Base-by-base conservation (phyloP, 1,284 basidiomycete species). In the Farysia itapuensis region DNA sequence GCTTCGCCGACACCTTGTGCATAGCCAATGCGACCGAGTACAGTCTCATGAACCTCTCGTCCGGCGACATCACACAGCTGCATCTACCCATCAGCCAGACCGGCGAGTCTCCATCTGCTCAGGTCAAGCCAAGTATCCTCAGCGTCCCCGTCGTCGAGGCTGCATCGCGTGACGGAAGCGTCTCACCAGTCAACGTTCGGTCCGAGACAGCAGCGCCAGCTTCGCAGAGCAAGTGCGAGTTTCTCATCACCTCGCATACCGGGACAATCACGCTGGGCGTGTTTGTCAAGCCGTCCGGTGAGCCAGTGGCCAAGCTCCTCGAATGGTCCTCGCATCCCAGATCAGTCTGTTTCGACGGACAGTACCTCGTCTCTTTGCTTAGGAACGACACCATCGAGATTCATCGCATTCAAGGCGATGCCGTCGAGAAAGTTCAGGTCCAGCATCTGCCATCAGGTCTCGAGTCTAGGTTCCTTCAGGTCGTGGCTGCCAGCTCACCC, bases 251-350 rank as follows among this genome's bases (percentile, higher is more conserved):
- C 1, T 67, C 66, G 22, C 72, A 75, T 49, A 65, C 64, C 12
- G 59, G 64, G 15, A 38, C 50, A 18, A 50, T 60, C 37, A 73
- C 73, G 5, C 47, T 75, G 5, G 73, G 73, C 13, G 73, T 72
- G 6, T 74, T 75, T 37, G 50, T 75, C 38, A 66, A 45, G 18
- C 35, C 58, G 4, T 58, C 70, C 5, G 73, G 73, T 28, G 73
- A 74, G 48, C 71, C 71, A 2, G 63, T 64, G 4, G 65, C 69
- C 4, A 69, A 61, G 40, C 47, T 75, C n/a, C 37, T 75, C 21
- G 73, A 75, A 39, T 75, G 72, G 72, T 67, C 66, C 9, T 64
- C 63, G 5, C 73, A 75, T 54, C 73, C 73, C 9, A 59, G 74
- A 11, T 58, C 68, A 4, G 53, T 75, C n/a, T 58, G 50, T 9